These are phyloP conservation scores for Fusarium guadeloupense DNA, from an alignment of 2,329 filamentous ascomycete species.

Conservation along the genomic window DNA sequence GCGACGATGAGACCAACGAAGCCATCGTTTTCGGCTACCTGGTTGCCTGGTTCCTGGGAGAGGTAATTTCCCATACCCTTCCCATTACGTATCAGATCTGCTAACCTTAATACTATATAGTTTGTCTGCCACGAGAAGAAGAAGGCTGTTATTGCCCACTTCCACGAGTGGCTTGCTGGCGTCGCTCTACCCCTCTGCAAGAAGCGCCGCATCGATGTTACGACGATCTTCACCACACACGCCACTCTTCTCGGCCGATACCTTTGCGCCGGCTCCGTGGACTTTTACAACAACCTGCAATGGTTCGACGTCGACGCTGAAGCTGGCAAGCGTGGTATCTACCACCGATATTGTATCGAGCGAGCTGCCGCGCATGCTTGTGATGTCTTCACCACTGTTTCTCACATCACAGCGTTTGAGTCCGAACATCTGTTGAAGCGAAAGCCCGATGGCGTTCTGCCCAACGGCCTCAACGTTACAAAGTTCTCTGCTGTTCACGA, in stretches of 20 bases:
- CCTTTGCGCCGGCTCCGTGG: constrained; percentile 94
- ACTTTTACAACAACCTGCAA: constrained; percentile 99
- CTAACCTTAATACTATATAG: constrained; percentile 56
- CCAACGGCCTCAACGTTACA: constrained; percentile 94
- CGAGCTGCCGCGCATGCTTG: constrained; percentile 89
- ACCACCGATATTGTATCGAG: constrained; percentile 98
- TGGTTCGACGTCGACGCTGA: constrained; percentile 96
- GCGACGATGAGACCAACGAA: constrained; percentile 95
- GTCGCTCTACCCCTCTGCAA: constrained; percentile 92
- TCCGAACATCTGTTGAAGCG: constrained; percentile 97
- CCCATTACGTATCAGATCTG: constrained; percentile 2
- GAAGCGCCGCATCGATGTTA: constrained; percentile 94
- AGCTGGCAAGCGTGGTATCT: constrained; percentile 97
- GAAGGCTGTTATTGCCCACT: constrained; percentile 94
- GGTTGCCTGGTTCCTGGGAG: constrained; percentile 97
- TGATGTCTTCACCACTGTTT: constrained; percentile 98
- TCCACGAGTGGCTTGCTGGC: constrained; percentile 98
- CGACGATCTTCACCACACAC: constrained; percentile 98
- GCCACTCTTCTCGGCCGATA: constrained; percentile 95
- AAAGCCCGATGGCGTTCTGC: constrained; percentile 94
- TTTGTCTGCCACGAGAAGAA: constrained; percentile 93
- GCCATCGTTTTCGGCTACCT: constrained; percentile 97
- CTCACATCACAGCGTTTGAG: constrained; percentile 98
- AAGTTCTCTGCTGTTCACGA: constrained; percentile 99
- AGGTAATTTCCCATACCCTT: constrained; percentile 66